phyloP scores from a whole-genome alignment of 2,329 filamentous ascomycete species.

The Trichoderma endophyticum region DNA sequence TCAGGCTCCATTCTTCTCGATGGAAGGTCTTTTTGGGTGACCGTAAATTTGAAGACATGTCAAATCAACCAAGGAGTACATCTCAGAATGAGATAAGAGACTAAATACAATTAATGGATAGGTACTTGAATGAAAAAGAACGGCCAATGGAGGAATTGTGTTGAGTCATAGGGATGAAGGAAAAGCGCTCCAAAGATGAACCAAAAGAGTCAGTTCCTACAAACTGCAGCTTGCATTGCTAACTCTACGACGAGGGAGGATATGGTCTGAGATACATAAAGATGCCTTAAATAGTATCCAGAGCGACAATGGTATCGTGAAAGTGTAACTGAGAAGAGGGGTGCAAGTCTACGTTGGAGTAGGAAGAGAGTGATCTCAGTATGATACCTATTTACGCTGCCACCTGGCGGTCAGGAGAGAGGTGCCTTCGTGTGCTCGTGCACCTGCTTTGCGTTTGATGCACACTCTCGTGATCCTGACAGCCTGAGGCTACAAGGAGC shows the following conservation, averaged over 20 bases:
- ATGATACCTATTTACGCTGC: background rate
- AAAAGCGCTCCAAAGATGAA: background rate
- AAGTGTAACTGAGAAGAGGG: background rate
- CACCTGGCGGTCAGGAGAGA: background rate
- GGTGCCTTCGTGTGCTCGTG: background rate
- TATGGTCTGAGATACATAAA: too few species aligned
- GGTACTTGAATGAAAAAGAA: background rate
- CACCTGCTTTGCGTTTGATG: background rate
- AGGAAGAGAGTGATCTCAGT: background rate
- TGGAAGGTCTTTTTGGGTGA: background rate
- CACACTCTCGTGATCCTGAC: background rate
- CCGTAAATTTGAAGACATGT: background rate
- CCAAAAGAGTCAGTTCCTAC: background rate
- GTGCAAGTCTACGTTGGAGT: background rate
- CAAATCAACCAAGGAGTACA: background rate
- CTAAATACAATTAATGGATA: background rate
- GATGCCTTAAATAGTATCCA: too few species aligned
- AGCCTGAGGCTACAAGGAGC: background rate
- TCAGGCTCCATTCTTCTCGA: background rate
- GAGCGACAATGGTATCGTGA: background rate
- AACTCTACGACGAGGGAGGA: too few species aligned
- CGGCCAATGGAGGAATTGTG: background rate
- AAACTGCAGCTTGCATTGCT: too few species aligned
- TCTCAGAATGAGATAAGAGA: background rate
- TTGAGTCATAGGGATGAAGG: background rate